Evolutionary conservation across 2,329 filamentous ascomycete genomes (phyloP).

Genomic region (Fusarium virguliforme): DNA sequence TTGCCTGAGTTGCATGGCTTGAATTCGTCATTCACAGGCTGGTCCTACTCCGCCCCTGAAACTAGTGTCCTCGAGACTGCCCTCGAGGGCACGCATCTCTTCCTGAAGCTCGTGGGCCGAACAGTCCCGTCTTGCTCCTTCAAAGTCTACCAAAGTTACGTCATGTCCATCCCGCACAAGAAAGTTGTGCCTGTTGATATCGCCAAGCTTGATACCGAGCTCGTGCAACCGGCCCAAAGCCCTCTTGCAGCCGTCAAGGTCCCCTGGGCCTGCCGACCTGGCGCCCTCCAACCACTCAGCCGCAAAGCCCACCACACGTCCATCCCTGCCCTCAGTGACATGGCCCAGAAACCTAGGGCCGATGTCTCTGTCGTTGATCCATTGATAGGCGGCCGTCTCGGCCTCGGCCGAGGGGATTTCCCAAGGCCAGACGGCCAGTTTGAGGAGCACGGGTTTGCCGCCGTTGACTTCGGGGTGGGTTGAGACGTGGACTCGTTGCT

Average conservation of each 20-base stretch:
- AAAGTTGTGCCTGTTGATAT: constrained; percentile 53
- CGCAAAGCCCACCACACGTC: constrained; percentile 51
- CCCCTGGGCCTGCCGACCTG: constrained; percentile 42
- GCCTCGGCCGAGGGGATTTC: constrained; percentile 45
- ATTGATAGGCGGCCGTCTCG: constrained; percentile 51
- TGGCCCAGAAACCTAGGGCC: constrained; percentile 53
- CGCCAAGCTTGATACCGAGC: constrained; percentile 52
- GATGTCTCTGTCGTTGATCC: constrained; percentile 45
- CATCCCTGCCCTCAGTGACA: constrained; percentile 46
- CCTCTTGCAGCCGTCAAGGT: constrained; percentile 46
- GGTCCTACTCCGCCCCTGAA: constrained; percentile 14
- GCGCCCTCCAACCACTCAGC: constrained; percentile 45
- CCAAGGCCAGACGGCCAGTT: constrained; percentile 52
- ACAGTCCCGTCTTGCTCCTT: constrained; percentile 44
- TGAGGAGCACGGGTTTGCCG: constrained; percentile 45
- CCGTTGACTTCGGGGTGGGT: constrained; percentile 46
- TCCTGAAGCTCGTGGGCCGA: constrained; percentile 43
- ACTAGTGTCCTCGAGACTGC: constrained; percentile 24
- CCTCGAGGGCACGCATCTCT: constrained; percentile 45
- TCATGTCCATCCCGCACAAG: constrained; percentile 46
- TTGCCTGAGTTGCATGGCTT: too few species aligned
- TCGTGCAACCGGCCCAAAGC: constrained; percentile 46
- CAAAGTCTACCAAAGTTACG: constrained; percentile 49
- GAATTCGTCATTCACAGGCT: too few species aligned
- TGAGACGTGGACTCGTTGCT: constrained; percentile 47